phyloP scores from a whole-genome alignment of 495 filamentous ascomycete species.

The Darksidea phi region DNA sequence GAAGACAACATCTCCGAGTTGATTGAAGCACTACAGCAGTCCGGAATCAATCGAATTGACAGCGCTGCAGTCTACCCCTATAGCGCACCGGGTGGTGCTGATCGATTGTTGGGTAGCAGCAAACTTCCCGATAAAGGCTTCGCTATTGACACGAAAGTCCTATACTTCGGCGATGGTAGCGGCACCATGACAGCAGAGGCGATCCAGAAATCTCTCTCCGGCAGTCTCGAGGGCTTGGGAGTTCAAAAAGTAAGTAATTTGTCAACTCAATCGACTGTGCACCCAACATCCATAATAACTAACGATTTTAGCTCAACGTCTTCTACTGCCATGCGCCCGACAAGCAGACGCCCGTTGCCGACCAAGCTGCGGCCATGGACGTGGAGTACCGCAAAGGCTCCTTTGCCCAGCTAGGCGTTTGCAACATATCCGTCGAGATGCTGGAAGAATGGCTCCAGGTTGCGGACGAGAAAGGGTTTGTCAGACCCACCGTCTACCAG shows the following conservation, averaged over 20 bases:
- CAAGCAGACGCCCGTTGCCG: constrained; percentile 6
- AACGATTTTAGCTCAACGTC: constrained; percentile 3
- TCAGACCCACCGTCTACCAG: constrained; percentile 31
- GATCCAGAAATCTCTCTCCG: background rate
- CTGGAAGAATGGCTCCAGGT: constrained; percentile 44
- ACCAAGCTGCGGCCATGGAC: constrained; percentile 13
- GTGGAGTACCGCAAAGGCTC: background rate
- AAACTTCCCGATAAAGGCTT: constrained; percentile 3
- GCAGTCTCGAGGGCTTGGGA: background rate
- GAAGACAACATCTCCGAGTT: background rate
- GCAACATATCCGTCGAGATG: constrained; percentile 43
- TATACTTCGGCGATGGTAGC: background rate
- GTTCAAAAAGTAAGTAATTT: constrained; percentile 8
- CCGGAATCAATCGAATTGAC: constrained; percentile 5
- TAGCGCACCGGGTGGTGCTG: background rate
- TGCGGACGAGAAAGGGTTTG: constrained; percentile 38
- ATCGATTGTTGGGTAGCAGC: constrained; percentile 6
- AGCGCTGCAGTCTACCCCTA: constrained; percentile 6
- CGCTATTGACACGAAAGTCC: constrained; percentile 12
- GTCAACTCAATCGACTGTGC: too few species aligned
- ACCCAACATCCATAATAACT: too few species aligned
- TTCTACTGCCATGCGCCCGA: constrained; percentile 19
- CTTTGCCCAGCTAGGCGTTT: constrained; percentile 40
- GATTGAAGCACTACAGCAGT: background rate
- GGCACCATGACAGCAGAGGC: constrained; percentile 3